Evolutionary conservation across 768 basidiomycete species (phyloP).

Genomic region (Hydnum rufescens): DNA sequence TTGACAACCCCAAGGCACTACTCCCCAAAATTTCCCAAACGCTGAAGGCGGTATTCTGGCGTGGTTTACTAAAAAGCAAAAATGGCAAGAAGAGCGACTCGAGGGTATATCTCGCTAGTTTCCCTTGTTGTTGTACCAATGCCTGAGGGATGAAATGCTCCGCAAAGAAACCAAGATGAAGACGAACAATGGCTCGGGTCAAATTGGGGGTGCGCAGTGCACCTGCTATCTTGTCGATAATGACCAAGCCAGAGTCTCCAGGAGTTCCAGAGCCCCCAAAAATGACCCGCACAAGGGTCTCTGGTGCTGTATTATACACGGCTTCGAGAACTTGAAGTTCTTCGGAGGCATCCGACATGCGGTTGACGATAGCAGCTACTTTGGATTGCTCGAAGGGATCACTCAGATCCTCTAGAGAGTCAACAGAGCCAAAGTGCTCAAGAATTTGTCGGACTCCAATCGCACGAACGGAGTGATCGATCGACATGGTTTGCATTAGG

Average conservation of each 20-base stretch:
- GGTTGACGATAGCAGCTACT: not conserved
- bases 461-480: not conserved
- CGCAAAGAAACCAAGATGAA: slow-evolving; percentile 33
- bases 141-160: slow-evolving; percentile 7
- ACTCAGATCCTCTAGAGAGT: not conserved
- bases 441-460: not conserved
- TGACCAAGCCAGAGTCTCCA: not conserved
- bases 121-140: not conserved
- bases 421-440: not conserved
- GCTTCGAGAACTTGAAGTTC: not conserved
- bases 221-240: not conserved
- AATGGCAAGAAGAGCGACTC: slow-evolving; percentile 43
- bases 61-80: slow-evolving; percentile 51
- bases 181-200: not conserved
- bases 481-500: slow-evolving; percentile 13
- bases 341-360: not conserved
- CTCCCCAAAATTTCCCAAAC: too few species aligned
- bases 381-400: not conserved
- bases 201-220: not conserved
- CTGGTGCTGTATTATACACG: not conserved
- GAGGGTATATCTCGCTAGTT: not conserved
- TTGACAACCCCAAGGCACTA: too few species aligned
- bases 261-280: not conserved
- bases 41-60: slow-evolving; percentile 40
- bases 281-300: not conserved